Evolutionary conservation across 2,329 filamentous ascomycete species (phyloP).

Genomic region (Myriosclerotinia curreyana): DNA sequence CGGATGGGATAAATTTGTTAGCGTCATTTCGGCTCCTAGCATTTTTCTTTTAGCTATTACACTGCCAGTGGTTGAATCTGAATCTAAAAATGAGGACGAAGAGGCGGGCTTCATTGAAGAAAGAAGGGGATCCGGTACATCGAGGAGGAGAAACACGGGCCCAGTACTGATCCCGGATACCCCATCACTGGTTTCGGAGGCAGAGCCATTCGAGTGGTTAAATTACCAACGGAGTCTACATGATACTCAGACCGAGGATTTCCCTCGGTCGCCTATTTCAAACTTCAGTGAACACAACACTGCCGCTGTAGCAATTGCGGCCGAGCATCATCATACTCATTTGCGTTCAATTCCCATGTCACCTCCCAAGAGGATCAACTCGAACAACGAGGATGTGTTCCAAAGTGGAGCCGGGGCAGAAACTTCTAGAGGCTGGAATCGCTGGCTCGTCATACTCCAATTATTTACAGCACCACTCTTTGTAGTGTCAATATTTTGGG

Average conservation of each 20-base stretch:
- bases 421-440: conserved; percentile 63
- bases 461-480: conserved; percentile 86
- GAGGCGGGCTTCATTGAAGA: conserved; percentile 24
- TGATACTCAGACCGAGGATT: conserved; percentile 40
- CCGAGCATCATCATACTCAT: conserved; percentile 35
- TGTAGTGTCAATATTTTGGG: conserved; percentile 72
- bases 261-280: conserved; percentile 25
- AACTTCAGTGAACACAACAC: conserved; percentile 38
- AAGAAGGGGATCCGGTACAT: conserved; percentile 28
- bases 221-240: conserved; percentile 53
- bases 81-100: conserved; percentile 50
- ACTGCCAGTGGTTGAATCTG: conserved; percentile 80
- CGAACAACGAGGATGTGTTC: conserved; percentile 20
- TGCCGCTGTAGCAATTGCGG: conserved; percentile 38
- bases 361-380: conserved; percentile 15
- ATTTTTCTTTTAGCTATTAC: conserved; percentile 89
- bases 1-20: conserved; percentile 80
- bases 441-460: conserved; percentile 85
- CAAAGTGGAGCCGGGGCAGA: conserved; percentile 18
- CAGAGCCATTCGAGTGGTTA: conserved; percentile 55
- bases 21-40: conserved; percentile 79
- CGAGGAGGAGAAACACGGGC: conserved; percentile 36
- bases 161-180: conserved; percentile 33
- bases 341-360: conserved; percentile 25
- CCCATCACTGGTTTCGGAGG: conserved; percentile 28